Base-by-base conservation (phyloP, 495 filamentous ascomycete species). In the Lentithecium fluviatile region DNA sequence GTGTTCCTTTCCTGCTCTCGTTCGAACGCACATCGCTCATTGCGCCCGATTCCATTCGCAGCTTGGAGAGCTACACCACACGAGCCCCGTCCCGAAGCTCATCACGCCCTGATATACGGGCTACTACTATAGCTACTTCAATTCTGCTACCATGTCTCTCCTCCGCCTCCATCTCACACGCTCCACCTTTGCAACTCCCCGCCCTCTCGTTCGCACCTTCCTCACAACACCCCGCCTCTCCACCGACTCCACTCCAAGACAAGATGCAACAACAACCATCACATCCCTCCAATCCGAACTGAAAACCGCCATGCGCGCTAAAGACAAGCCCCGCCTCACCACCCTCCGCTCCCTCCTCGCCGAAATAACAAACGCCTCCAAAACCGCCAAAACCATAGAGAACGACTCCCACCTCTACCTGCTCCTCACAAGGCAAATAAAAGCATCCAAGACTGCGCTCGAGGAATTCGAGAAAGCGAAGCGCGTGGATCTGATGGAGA, bases 311-410 rank as follows among this genome's bases (percentile, higher is more conserved):
- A 82, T 87, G 81, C 74, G 80, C 67, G 78, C 79, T 0, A 86
- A 85, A 70, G 82, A 87, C 60, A 80, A 71, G 21, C 66, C 74
- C 24, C 77, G 80, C 15, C 68, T 76, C 23, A 80, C 82, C 62
- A 83, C 87, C 25, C 75, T 88, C 17, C 81, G 84, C 45, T 74
- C 78, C 38, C 56, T 87, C 52, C 78, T 87, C 42, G 79, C 85
- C 47, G 83, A 85, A 58, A 80, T 82, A 55, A 87, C 84, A 57
- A 86, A 85, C 60, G 75, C 81, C 10, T 78, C 80, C 45, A 88
- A 87, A 72, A 80, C 83, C 17, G 62, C 78, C 20, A 78, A 74
- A 12, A 84, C 83, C 8, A 81, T 86, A 25, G 73, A 77, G 48
- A 82, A 79, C 25, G 83, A 87, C 66, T 72, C 80, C 24, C 78